Percentiles rank a stretch among this genome's conserved stretches.
Conservation (phyloP, 345 rosid genomes). For the Turritis glabra region DNA sequence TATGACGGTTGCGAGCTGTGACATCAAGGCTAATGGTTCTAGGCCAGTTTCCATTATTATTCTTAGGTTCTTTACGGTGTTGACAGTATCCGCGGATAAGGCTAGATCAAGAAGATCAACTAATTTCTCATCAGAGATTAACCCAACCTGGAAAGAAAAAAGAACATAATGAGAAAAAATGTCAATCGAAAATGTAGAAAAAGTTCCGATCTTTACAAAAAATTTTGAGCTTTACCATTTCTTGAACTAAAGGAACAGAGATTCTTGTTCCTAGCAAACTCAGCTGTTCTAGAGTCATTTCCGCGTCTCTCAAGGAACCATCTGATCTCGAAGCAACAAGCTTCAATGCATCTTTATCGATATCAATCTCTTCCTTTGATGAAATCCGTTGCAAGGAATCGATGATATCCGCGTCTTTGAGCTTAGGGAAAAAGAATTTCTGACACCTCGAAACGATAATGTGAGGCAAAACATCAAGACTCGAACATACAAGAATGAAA, state of each 20-base stretch:
- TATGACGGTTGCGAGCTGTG: constrained; percentile 95
- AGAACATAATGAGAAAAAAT: constrained; percentile 16
- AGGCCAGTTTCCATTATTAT: constrained; percentile 90
- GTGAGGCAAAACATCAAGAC: constrained; percentile 92
- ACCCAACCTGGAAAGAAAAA: constrained; percentile 70
- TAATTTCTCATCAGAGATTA: constrained; percentile 91
- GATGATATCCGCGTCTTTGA: constrained; percentile 85
- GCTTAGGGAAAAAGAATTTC: constrained; percentile 91
- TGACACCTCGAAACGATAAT: constrained; percentile 90
- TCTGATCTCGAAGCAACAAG: constrained; percentile 96
- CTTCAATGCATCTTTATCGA: constrained; percentile 77
- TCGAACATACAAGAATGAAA: constrained; percentile 80
- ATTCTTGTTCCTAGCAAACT: constrained; percentile 90
- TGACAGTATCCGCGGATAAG: constrained; percentile 95
- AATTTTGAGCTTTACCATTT: constrained; percentile 57
- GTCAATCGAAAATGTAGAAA: neutral
- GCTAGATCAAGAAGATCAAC: constrained; percentile 99
- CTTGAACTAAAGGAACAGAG: constrained; percentile 86
- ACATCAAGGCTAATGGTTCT: constrained; percentile 96
- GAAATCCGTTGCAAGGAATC: constrained; percentile 76
- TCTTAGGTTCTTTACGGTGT: constrained; percentile 92
- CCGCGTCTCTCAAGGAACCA: constrained; percentile 95
- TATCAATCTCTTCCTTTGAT: constrained; percentile 67
- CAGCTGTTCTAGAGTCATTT: constrained; percentile 94
- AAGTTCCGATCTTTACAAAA: constrained; percentile 1